Conservation (phyloP, 1,284 basidiomycete genomes). For the Fomitopsis betulina region DNA sequence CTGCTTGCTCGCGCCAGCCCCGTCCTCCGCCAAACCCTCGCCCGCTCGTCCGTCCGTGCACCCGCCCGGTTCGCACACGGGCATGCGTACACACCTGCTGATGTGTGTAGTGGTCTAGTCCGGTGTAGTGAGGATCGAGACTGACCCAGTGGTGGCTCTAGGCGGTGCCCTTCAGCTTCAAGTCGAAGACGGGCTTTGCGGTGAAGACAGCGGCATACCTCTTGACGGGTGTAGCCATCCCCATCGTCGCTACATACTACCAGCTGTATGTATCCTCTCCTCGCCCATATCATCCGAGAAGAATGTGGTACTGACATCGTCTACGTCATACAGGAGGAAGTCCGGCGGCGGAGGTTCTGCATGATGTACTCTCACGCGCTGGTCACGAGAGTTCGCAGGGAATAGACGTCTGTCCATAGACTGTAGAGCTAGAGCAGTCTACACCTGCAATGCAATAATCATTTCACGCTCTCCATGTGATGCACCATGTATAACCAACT, state of each 20-base stretch:
- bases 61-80: conserved; percentile 18
- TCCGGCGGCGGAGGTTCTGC: conserved; percentile 11
- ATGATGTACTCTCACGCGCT: conserved; percentile 6
- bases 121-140: not conserved
- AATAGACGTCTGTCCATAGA: conserved; percentile 8
- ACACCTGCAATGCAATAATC: conserved; percentile 2
- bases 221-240: conserved; percentile 56
- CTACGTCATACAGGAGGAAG: conserved; percentile 16
- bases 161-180: conserved; percentile 68
- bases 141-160: conserved; percentile 22
- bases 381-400: conserved; percentile 6
- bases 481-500: not conserved
- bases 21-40: conserved; percentile 25
- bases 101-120: conserved; percentile 38
- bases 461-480: not conserved
- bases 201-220: conserved; percentile 55
- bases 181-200: conserved; percentile 54
- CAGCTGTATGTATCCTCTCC: conserved; percentile 55
- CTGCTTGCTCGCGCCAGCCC: conserved; percentile 26
- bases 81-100: conserved; percentile 43
- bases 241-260: conserved; percentile 56
- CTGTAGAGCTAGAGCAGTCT: conserved; percentile 1
- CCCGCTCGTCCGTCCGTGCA: conserved; percentile 19
- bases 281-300: not conserved
- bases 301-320: not conserved